Base-by-base conservation (phyloP, 2,329 filamentous ascomycete genomes). In the Moelleriella libera region DNA sequence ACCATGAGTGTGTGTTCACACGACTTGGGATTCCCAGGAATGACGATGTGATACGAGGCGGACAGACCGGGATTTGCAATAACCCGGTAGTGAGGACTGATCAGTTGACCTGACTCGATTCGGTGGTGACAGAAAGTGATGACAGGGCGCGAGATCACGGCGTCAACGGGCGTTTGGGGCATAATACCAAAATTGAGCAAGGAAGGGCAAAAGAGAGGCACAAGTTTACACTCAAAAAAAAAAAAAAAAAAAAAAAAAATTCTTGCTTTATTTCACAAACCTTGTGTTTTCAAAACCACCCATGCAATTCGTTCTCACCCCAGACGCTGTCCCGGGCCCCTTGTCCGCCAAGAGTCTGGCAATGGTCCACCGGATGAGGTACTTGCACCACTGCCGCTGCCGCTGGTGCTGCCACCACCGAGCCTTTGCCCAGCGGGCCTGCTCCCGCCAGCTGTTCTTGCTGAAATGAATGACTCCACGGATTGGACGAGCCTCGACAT, bases 401-500 rank as follows among this genome's bases (percentile, higher is more conserved):
- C 21, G 21, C 21, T 21, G 21, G 28, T 32, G 12, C 47, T 4
- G 34, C 47, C 37, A 7, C 47, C 45, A 5, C 65, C 71, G 12
- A 68, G 52, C 37, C 68, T 50, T 3, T 51, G 44, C 32, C 56
- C 50, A 31, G 59, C 50, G 48, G 67, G 59, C 48, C 72, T 66
- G 53, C 41, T 44, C 10, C 79, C 76, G 1, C 80, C 82, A 4
- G 86, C 85, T 56, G 55, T 54, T 1, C 48, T 50, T 42, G 56
- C 49, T 8, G 53, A 47, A 2, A 49, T 30, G 0, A 52, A 6
- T 4, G 54, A 47, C 5, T 54, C 55, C 5, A 56, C 54, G 4
- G 66, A 73, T 49, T 71, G 68, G 49, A 90, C 83, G 54, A 85
- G 75, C 47, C 74, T 74, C 50, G 78, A 80, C 49, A 97, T 66